Percentiles rank a stretch among this genome's conserved stretches.
These are phyloP conservation scores for Phoenix roebelenii DNA, from an alignment of 176 grass and related monocot genomes.

Conservation along the genomic window DNA sequence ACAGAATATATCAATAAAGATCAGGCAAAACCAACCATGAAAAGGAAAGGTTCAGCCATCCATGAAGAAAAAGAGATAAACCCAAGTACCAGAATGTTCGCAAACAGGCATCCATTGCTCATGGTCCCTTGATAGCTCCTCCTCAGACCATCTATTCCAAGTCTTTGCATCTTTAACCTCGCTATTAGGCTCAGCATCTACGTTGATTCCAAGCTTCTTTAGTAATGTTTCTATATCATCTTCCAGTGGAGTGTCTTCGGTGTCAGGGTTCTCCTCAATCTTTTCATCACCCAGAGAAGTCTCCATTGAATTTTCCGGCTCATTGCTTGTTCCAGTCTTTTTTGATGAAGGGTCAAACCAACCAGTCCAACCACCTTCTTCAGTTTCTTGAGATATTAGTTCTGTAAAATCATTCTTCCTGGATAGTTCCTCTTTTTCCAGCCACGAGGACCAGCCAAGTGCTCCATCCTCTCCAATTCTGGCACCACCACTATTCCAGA, in stretches of 20 bases:
- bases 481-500: conserved; percentile 77
- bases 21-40: no score
- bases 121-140: conserved; percentile 65
- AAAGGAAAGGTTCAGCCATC: no score
- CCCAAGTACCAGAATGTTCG: conserved; percentile 49
- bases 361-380: conserved; percentile 76
- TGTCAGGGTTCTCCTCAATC: conserved; percentile 35
- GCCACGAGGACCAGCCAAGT: conserved; percentile 88
- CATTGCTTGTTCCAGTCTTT: conserved; percentile 22
- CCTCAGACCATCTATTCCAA: conserved; percentile 86
- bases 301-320: conserved; percentile 28
- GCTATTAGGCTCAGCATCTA: conserved; percentile 56
- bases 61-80: conserved; percentile 4
- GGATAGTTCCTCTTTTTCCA: conserved; percentile 77
- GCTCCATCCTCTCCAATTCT: conserved; percentile 80
- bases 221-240: conserved; percentile 84
- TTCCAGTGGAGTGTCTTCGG: conserved; percentile 40
- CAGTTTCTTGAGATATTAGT: conserved; percentile 49
- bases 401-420: conserved; percentile 42
- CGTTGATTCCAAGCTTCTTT: conserved; percentile 86
- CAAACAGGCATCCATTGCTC: conserved; percentile 89
- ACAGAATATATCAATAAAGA: conserved; percentile 16
- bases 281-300: conserved; percentile 32
- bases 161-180: conserved; percentile 91
- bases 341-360: conserved; percentile 72